Evolutionary conservation across 2,329 filamentous ascomycete species (phyloP).

Genomic region (Aureobasidium sp.): DNA sequence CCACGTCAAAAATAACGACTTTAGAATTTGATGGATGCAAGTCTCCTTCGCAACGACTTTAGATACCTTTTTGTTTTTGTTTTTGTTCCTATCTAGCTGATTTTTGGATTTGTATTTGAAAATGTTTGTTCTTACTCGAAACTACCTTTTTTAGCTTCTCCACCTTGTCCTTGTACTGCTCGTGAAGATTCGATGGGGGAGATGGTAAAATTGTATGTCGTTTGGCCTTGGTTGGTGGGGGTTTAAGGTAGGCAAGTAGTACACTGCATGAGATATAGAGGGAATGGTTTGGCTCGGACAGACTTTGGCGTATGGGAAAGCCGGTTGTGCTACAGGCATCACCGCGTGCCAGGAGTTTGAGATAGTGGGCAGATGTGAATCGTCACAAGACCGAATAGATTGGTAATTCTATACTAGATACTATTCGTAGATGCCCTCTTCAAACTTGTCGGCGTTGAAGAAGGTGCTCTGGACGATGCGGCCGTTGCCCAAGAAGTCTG

Average conservation of each 20-base stretch:
- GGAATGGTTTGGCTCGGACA: too few relatives aligned
- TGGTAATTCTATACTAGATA: neutral
- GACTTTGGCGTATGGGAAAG: too few relatives aligned
- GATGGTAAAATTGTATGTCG: too few relatives aligned
- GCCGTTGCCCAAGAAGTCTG: conserved; percentile 76
- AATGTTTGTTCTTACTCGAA: neutral
- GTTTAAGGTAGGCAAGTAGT: too few relatives aligned
- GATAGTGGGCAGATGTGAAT: neutral
- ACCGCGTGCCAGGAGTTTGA: too few relatives aligned
- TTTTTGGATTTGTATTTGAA: neutral
- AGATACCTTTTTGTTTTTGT: neutral
- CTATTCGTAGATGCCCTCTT: conserved; percentile 49
- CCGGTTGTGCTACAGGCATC: neutral
- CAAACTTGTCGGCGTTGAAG: conserved; percentile 76
- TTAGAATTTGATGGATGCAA: neutral
- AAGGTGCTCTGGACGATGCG: conserved; percentile 64
- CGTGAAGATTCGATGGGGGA: too few relatives aligned
- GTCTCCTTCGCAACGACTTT: conserved; percentile 3
- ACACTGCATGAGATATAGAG: too few relatives aligned
- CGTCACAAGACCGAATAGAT: too few relatives aligned
- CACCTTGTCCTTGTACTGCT: too few relatives aligned
- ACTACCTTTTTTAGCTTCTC: too few relatives aligned
- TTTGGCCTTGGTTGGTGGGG: too few relatives aligned
- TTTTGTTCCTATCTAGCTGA: neutral
- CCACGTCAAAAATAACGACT: neutral